phyloP scores from a whole-genome alignment of 352 stramenopile species.

The Globisporangium sylvaticum region DNA sequence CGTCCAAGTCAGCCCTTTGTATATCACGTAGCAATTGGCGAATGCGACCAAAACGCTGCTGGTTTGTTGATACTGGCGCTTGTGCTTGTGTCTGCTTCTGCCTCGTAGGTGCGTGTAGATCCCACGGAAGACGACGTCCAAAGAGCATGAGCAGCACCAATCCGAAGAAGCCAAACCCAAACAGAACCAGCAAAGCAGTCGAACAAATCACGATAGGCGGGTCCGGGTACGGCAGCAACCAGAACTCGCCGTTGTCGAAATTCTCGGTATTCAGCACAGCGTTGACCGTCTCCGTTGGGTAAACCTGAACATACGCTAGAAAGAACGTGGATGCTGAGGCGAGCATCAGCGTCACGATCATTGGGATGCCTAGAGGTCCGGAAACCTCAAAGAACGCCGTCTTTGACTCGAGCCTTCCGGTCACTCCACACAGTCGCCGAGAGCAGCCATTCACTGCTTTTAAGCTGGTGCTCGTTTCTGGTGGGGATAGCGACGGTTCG shows the following conservation, averaged over 20 bases:
- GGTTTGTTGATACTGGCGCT: background rate
- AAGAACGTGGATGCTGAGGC: slow-evolving; percentile 31
- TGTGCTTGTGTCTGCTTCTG: background rate
- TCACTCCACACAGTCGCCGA: background rate
- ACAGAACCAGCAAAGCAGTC: slow-evolving; percentile 24
- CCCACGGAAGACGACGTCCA: background rate
- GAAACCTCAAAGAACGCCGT: slow-evolving; percentile 30
- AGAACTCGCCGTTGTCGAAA: slow-evolving; percentile 49
- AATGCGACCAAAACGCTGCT: background rate
- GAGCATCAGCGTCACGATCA: slow-evolving; percentile 36
- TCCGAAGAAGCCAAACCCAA: slow-evolving; percentile 28
- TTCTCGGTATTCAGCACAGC: slow-evolving; percentile 31
- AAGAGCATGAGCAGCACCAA: slow-evolving; percentile 34
- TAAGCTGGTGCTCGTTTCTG: background rate
- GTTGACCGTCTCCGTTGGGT: slow-evolving; percentile 35
- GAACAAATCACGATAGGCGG: slow-evolving; percentile 17
- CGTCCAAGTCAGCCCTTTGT: background rate
- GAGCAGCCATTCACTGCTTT: background rate
- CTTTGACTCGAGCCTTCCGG: background rate
- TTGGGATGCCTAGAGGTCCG: slow-evolving; percentile 29
- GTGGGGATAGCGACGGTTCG: no score
- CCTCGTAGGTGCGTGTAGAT: background rate
- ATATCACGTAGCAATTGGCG: background rate
- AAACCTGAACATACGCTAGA: slow-evolving; percentile 36
- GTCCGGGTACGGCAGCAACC: slow-evolving; percentile 29